Percentiles rank a stretch among this genome's conserved stretches.
phyloP scores from a whole-genome alignment of 257 asterid species.

The Linderniella brevidens region DNA sequence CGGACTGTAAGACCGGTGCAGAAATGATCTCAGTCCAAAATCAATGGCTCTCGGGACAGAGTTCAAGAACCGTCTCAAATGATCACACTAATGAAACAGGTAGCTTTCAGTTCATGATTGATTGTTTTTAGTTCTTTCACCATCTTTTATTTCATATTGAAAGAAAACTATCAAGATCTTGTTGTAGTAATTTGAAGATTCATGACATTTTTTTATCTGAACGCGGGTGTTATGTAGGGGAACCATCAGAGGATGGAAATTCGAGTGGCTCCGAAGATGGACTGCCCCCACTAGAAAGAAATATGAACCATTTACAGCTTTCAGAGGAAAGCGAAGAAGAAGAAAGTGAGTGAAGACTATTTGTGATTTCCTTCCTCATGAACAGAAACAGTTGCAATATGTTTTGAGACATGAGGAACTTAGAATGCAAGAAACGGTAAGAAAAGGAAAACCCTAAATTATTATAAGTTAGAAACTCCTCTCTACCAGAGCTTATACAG shows the following conservation, averaged over 20 bases:
- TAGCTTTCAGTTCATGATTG: slow-evolving; percentile 3
- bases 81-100: slow-evolving; percentile 22
- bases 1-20: slow-evolving; percentile 53
- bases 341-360: slow-evolving; percentile 33
- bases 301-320: slow-evolving; percentile 57
- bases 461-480: too few species aligned
- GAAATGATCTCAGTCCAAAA: slow-evolving; percentile 62
- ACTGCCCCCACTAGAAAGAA: slow-evolving; percentile 90
- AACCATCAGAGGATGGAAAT: slow-evolving; percentile 24
- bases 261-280: slow-evolving; percentile 59
- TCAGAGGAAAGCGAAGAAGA: slow-evolving; percentile 57
- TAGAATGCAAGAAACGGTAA: too few species aligned
- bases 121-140: not conserved
- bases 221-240: slow-evolving; percentile 17
- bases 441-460: too few species aligned
- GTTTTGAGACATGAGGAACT: too few species aligned
- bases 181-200: too few species aligned
- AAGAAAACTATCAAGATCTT: not conserved
- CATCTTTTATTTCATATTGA: not conserved
- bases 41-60: slow-evolving; percentile 71
- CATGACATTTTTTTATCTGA: too few species aligned
- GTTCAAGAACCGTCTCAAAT: slow-evolving; percentile 16
- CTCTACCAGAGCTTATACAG: too few species aligned
- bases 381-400: too few species aligned
- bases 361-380: too few species aligned